Evolutionary conservation across 1,139 yeast genomes (phyloP).

Genomic region (Candida sojae): DNA sequence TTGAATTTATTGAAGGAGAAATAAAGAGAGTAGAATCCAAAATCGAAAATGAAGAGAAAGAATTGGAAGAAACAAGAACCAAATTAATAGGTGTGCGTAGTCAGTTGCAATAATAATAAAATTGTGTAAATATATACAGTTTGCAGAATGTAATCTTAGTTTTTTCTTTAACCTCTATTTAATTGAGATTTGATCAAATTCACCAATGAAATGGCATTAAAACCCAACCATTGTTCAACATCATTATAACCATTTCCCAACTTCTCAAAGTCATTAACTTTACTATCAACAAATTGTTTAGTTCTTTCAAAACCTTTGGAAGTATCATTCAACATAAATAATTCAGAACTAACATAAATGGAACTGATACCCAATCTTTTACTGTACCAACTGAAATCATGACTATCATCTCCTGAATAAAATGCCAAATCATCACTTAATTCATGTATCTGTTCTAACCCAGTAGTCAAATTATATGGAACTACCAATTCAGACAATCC

Average conservation of each 20-base stretch:
- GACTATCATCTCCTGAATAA: constrained; percentile 78
- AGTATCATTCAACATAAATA: constrained; percentile 80
- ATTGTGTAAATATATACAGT: no score
- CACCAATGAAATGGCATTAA: constrained; percentile 64
- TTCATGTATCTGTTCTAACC: constrained; percentile 68
- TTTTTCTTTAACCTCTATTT: constrained; percentile 53
- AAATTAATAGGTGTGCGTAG: constrained; percentile 45
- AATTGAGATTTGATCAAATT: constrained; percentile 74
- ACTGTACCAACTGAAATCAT: constrained; percentile 93
- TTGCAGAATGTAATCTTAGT: no score
- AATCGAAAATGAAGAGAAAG: constrained; percentile 52
- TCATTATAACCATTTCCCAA: constrained; percentile 63
- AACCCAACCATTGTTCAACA: constrained; percentile 73
- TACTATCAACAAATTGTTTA: constrained; percentile 60
- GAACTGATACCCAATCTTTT: constrained; percentile 72
- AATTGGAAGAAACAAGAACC: constrained; percentile 50
- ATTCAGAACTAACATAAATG: constrained; percentile 71
- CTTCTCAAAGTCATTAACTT: constrained; percentile 53
- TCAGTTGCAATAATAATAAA: neutral
- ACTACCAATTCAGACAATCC: constrained; percentile 57
- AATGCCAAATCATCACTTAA: constrained; percentile 82
- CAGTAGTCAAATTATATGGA: constrained; percentile 51
- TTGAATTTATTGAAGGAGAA: constrained; percentile 82
- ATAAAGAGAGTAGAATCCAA: constrained; percentile 67
- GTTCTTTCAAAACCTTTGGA: constrained; percentile 60